Percentiles rank a stretch among this genome's conserved stretches.
phyloP scores from a whole-genome alignment of 352 stramenopile species.

The Aphanomyces cochlioides region DNA sequence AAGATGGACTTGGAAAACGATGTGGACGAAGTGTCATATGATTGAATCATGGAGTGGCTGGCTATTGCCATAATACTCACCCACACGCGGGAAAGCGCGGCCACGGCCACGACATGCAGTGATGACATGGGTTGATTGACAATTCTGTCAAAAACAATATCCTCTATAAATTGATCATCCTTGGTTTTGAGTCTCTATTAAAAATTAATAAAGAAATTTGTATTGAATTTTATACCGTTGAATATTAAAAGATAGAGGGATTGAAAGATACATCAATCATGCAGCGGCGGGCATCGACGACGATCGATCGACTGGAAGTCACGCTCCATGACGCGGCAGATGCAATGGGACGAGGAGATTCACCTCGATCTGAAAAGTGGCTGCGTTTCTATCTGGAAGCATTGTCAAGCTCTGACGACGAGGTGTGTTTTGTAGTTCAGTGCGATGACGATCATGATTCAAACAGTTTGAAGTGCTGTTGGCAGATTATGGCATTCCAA shows the following conservation, averaged over 20 bases:
- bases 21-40: conserved; percentile 65
- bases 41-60: conserved; percentile 48
- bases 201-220: too few species aligned
- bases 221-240: too few species aligned
- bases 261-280: conserved; percentile 30
- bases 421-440: not conserved
- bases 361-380: conserved; percentile 23
- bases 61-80: conserved; percentile 47
- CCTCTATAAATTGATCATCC: too few species aligned
- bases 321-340: conserved; percentile 24
- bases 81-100: conserved; percentile 42
- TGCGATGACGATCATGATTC: not conserved
- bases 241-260: not conserved
- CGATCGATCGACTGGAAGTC: conserved; percentile 23
- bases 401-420: not conserved
- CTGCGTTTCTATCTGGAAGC: conserved; percentile 12
- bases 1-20: conserved; percentile 34
- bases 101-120: conserved; percentile 48
- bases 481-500: not conserved
- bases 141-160: too few species aligned
- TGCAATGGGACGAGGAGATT: conserved; percentile 21
- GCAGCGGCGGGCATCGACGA: conserved; percentile 22
- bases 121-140: not conserved
- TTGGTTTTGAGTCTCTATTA: too few species aligned
- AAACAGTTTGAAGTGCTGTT: conserved; percentile 14